Percentiles rank a stretch among this genome's conserved stretches.
Evolutionary conservation across 1,139 yeast genomes (phyloP).

Genomic region (Sugiyamaella xylanicola): DNA sequence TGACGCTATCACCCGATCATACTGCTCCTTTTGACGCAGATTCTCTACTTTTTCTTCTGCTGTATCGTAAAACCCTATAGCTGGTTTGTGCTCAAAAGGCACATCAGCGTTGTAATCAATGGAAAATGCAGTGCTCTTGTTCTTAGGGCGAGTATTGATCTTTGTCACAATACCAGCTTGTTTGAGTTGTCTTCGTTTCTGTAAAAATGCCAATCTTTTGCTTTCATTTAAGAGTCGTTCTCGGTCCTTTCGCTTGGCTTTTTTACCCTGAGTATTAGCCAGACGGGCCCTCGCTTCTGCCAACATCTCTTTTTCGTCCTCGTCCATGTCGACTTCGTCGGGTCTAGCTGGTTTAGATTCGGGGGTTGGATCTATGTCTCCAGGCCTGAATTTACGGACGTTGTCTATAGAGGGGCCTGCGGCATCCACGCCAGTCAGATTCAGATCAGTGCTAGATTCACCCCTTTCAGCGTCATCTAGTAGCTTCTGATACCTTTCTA

Average conservation of each 20-base stretch:
- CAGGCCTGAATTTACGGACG: constrained; percentile 40
- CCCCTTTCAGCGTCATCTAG: constrained; percentile 57
- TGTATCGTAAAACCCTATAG: constrained; percentile 69
- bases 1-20: constrained; percentile 51
- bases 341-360: constrained; percentile 86
- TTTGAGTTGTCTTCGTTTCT: constrained; percentile 80
- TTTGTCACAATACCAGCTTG: constrained; percentile 76
- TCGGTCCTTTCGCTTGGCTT: constrained; percentile 87
- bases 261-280: constrained; percentile 92
- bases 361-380: constrained; percentile 68
- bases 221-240: constrained; percentile 80
- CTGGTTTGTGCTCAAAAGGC: constrained; percentile 76
- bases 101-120: constrained; percentile 84
- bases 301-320: constrained; percentile 89
- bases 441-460: constrained; percentile 39
- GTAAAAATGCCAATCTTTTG: constrained; percentile 71
- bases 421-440: constrained; percentile 56
- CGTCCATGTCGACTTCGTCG: constrained; percentile 76
- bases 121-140: constrained; percentile 44
- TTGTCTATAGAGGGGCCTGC: constrained; percentile 47
- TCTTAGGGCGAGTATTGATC: constrained; percentile 56
- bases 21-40: constrained; percentile 45
- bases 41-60: constrained; percentile 56
- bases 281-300: constrained; percentile 91
- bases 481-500: constrained; percentile 81